Percentiles rank a stretch among this genome's conserved stretches.
These are phyloP conservation scores for Passalora sequoiae DNA, from an alignment of 2,329 filamentous ascomycete species.

Conservation along the genomic window DNA sequence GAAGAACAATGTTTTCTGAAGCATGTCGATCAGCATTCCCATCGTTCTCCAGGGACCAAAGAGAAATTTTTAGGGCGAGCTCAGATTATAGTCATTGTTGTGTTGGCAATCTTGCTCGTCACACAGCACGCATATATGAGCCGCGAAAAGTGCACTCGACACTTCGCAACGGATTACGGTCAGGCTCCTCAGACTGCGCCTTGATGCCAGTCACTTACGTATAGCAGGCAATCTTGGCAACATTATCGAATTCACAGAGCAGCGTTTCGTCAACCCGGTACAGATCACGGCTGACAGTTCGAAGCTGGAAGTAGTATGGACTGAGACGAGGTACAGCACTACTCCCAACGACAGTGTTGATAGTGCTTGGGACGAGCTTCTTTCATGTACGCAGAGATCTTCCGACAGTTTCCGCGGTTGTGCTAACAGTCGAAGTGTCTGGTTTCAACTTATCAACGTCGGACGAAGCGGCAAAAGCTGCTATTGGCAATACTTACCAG, in stretches of 20 bases:
- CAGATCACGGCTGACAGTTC: not conserved
- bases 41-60: too few species aligned
- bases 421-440: not conserved
- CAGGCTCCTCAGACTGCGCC: not conserved
- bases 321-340: not conserved
- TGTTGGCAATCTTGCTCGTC: too few species aligned
- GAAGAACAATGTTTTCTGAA: too few species aligned
- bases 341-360: not conserved
- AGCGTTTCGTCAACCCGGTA: not conserved
- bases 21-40: too few species aligned
- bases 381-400: not conserved
- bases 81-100: too few species aligned
- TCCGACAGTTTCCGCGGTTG: not conserved
- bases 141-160: too few species aligned
- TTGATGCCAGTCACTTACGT: not conserved
- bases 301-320: not conserved
- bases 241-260: not conserved
- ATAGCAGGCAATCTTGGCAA: not conserved
- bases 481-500: not conserved
- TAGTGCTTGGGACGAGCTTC: not conserved
- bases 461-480: not conserved
- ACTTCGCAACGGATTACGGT: not conserved
- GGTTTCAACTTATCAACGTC: not conserved
- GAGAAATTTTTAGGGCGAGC: too few species aligned
- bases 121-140: too few species aligned